These are phyloP conservation scores for Sphaerulina populicola DNA, from an alignment of 2,329 filamentous ascomycete species.

Conservation along the genomic window DNA sequence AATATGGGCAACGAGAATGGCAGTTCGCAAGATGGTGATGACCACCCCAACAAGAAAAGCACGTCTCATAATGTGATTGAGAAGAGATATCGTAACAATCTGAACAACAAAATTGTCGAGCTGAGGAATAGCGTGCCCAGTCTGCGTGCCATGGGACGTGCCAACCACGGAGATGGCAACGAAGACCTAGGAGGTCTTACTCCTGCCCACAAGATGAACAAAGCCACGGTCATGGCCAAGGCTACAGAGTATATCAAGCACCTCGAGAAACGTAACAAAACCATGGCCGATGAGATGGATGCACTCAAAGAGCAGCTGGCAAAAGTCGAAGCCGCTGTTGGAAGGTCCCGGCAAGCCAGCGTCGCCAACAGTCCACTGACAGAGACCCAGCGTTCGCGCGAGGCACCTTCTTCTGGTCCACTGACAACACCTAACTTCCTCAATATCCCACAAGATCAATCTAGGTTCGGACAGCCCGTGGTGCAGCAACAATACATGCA, in stretches of 20 bases:
- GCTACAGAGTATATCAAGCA: constrained; percentile 94
- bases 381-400: constrained; percentile 20
- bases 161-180: constrained; percentile 56
- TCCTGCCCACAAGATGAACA: constrained; percentile 89
- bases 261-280: constrained; percentile 80
- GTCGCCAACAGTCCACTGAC: constrained; percentile 20
- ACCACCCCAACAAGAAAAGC: constrained; percentile 59
- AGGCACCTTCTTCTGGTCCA: constrained; percentile 26
- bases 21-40: constrained; percentile 27
- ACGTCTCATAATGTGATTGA: constrained; percentile 98
- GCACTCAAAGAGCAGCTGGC: constrained; percentile 66
- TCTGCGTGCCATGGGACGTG: constrained; percentile 67
- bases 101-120: constrained; percentile 94
- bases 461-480: constrained; percentile 20
- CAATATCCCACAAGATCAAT: constrained; percentile 23
- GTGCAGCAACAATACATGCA: constrained; percentile 31
- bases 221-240: constrained; percentile 92
- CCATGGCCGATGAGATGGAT: constrained; percentile 71
- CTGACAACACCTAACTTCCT: constrained; percentile 22
- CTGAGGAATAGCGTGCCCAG: constrained; percentile 86
- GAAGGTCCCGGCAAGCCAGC: constrained; percentile 25
- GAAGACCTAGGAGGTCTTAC: constrained; percentile 62
- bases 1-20: constrained; percentile 42
- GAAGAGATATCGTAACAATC: constrained; percentile 89
- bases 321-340: constrained; percentile 60